Percentiles rank a stretch among this genome's conserved stretches.
Evolutionary conservation across 306 rosid species (phyloP).

Genomic region (Urtica urens): DNA sequence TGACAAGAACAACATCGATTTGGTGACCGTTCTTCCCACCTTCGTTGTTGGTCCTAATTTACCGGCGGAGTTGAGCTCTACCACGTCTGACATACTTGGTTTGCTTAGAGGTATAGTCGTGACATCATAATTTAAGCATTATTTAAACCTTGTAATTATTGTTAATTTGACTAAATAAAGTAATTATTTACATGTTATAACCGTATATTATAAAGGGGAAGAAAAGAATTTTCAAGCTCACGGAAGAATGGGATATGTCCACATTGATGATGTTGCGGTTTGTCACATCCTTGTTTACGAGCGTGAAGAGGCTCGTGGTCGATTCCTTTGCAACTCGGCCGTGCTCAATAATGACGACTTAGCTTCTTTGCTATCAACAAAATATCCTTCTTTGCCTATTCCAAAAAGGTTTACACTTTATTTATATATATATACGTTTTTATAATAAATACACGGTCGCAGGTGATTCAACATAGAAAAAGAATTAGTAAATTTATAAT

Average conservation of each 20-base stretch:
- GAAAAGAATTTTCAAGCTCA: constrained; percentile 41
- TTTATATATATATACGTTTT: no score
- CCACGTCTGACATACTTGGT: constrained; percentile 73
- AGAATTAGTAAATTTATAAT: no score
- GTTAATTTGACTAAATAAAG: neutral
- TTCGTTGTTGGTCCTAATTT: constrained; percentile 62
- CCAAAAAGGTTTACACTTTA: constrained; percentile 57
- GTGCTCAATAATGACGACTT: constrained; percentile 38
- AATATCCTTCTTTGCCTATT: constrained; percentile 56
- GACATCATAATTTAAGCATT: neutral
- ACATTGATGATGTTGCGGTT: constrained; percentile 70
- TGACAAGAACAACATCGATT: constrained; percentile 45
- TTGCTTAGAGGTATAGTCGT: constrained; percentile 44
- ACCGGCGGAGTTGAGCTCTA: constrained; percentile 59
- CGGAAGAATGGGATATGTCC: constrained; percentile 85
- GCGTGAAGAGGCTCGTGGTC: constrained; percentile 36
- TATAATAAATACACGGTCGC: no score
- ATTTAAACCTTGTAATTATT: neutral
- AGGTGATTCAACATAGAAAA: no score
- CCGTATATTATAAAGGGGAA: constrained; percentile 39
- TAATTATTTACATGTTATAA: neutral
- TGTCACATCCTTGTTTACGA: constrained; percentile 59
- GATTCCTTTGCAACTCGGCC: constrained; percentile 58
- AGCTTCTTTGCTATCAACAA: constrained; percentile 30
- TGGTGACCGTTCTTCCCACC: constrained; percentile 58